Evolutionary conservation across 164 flowering plant species (phyloP).

Genomic region (Saururus chinensis): DNA sequence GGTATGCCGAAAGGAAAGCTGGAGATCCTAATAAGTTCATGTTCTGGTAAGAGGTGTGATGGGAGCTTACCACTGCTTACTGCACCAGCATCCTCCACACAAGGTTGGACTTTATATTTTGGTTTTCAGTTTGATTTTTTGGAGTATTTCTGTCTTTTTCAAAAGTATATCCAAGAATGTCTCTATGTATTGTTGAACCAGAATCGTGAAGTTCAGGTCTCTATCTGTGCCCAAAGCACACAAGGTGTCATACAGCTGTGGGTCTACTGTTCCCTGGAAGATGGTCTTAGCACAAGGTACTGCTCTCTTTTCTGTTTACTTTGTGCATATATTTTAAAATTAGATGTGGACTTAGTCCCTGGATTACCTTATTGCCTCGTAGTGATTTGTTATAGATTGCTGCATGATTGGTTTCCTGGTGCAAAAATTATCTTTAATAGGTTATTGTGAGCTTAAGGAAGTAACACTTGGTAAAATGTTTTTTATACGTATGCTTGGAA

Average conservation of each 20-base stretch:
- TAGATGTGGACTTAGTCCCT: too few relatives aligned
- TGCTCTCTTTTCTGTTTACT: background rate
- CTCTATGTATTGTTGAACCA: slow-evolving; percentile 19
- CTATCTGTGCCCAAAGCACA: slow-evolving; percentile 88
- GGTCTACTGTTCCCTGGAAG: slow-evolving; percentile 87
- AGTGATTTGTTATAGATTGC: too few relatives aligned
- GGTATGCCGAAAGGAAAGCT: slow-evolving; percentile 82
- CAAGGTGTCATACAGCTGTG: slow-evolving; percentile 97
- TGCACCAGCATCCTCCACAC: slow-evolving; percentile 98
- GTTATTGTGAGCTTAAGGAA: too few relatives aligned
- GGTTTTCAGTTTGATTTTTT: background rate
- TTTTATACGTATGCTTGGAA: too few relatives aligned
- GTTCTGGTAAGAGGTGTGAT: slow-evolving; percentile 98
- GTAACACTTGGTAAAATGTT: too few relatives aligned
- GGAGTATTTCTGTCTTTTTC: slow-evolving; percentile 1
- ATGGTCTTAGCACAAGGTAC: slow-evolving; percentile 89
- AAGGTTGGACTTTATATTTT: slow-evolving; percentile 39
- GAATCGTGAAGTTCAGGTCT: slow-evolving; percentile 91
- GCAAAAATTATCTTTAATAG: too few relatives aligned
- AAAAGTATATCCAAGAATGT: background rate
- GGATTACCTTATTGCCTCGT: too few relatives aligned
- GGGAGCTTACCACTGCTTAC: slow-evolving; percentile 93
- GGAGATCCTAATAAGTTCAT: slow-evolving; percentile 91
- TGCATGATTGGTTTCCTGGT: too few relatives aligned
- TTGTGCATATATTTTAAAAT: background rate